Conservation (phyloP, 108 stramenopile species). For the Pseudonitzschia delicatissima region DNA sequence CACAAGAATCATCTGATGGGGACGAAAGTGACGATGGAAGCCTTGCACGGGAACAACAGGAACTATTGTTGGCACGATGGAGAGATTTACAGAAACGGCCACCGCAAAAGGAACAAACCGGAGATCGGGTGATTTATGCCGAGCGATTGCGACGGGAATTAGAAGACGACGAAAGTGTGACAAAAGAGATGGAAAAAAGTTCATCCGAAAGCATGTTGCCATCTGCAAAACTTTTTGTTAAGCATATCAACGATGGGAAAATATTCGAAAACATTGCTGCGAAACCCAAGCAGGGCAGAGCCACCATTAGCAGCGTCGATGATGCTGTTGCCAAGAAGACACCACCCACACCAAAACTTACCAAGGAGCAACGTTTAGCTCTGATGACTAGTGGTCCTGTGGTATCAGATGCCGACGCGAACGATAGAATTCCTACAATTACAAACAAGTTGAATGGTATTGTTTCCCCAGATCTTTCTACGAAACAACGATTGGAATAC, state of each 20-base stretch:
- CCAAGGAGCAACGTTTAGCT: not conserved
- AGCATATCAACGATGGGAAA: conserved; percentile 10
- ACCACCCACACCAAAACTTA: not conserved
- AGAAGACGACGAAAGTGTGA: not conserved
- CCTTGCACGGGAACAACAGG: conserved; percentile 20
- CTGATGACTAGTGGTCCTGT: not conserved
- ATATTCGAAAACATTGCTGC: not conserved
- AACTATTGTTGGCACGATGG: conserved; percentile 45
- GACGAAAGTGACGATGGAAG: not conserved
- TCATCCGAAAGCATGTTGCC: not conserved
- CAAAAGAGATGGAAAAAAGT: not conserved
- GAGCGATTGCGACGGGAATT: conserved; percentile 61
- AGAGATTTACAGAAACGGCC: conserved; percentile 37
- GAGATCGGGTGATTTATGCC: conserved; percentile 60
- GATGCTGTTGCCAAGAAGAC: not conserved
- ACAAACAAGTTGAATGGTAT: not conserved
- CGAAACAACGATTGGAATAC: not conserved
- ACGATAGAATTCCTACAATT: not conserved
- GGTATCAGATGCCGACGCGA: not conserved
- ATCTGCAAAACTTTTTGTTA: conserved; percentile 13
- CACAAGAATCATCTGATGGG: not conserved
- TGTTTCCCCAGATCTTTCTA: not conserved
- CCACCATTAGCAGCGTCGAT: not conserved
- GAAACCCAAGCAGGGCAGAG: not conserved
- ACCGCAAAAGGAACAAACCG: conserved; percentile 49